These are phyloP conservation scores for Cladosporium sp. DNA, from an alignment of 2,329 filamentous ascomycete species.

Conservation along the genomic window DNA sequence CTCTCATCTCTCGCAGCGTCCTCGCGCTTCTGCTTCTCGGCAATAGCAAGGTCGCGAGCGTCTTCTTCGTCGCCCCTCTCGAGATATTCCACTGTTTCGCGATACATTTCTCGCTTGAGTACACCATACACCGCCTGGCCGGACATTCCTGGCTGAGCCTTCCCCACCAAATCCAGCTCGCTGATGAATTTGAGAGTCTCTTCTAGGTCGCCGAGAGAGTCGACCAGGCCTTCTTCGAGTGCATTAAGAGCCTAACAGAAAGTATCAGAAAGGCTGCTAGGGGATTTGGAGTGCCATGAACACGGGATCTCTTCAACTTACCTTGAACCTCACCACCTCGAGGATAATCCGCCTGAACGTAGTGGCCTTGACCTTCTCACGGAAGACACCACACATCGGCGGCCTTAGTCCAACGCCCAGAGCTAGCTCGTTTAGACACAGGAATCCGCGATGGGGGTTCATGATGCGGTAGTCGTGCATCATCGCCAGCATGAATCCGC, in stretches of 20 bases:
- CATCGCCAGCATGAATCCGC: slow-evolving; percentile 74
- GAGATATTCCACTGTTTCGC: slow-evolving; percentile 56
- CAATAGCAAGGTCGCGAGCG: slow-evolving; percentile 22
- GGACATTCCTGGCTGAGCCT: slow-evolving; percentile 38
- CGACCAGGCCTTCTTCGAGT: slow-evolving; percentile 60
- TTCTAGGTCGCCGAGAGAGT: slow-evolving; percentile 59
- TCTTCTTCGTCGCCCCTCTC: slow-evolving; percentile 38
- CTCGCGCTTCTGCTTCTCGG: slow-evolving; percentile 23
- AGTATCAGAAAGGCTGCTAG: neutral
- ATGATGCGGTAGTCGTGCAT: slow-evolving; percentile 79
- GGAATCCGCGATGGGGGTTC: slow-evolving; percentile 62
- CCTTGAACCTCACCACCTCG: slow-evolving; percentile 62
- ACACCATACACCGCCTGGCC: slow-evolving; percentile 61
- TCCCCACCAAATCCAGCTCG: slow-evolving; percentile 54
- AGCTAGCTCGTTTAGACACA: slow-evolving; percentile 76
- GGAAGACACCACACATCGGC: slow-evolving; percentile 69
- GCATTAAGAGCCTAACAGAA: slow-evolving; percentile 45
- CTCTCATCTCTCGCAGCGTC: slow-evolving; percentile 12
- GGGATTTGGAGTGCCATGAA: neutral
- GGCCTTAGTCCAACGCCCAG: slow-evolving; percentile 70
- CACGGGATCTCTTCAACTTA: slow-evolving; percentile 3
- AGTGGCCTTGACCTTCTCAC: slow-evolving; percentile 54
- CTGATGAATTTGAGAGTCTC: slow-evolving; percentile 56
- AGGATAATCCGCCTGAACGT: slow-evolving; percentile 61
- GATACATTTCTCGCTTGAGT: slow-evolving; percentile 71